phyloP scores from a whole-genome alignment of 164 flowering plant species.

The Vitis riparia region DNA sequence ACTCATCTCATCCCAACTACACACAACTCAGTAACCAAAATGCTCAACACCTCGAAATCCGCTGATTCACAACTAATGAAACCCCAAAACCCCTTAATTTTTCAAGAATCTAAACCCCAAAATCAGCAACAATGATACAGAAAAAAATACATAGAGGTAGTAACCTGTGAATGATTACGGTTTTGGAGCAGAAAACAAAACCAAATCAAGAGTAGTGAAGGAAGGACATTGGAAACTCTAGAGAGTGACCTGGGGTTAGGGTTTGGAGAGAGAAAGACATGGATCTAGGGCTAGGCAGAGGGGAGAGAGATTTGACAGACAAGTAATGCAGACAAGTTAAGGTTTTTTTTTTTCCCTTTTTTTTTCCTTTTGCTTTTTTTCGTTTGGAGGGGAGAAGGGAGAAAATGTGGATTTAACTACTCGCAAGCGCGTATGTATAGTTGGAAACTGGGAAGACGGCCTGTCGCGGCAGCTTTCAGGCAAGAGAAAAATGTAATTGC shows the following conservation, averaged over 20 bases:
- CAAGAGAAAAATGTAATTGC: background rate
- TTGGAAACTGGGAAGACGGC: background rate
- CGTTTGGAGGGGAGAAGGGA: no score
- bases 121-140: background rate
- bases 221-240: background rate
- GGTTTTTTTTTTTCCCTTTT: no score
- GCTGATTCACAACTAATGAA: background rate
- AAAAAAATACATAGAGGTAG: background rate
- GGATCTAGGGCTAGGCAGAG: slow-evolving; percentile 8
- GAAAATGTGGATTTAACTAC: no score
- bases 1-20: background rate
- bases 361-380: no score
- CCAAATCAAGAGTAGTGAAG: no score
- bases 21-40: background rate
- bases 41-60: background rate
- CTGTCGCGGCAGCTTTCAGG: slow-evolving; percentile 7
- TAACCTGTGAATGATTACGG: background rate
- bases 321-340: no score
- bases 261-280: background rate
- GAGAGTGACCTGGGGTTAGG: background rate
- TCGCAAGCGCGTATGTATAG: background rate
- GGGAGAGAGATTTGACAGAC: background rate
- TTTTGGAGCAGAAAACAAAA: no score
- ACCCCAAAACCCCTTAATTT: background rate
- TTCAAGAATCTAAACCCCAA: background rate